phyloP scores from a whole-genome alignment of 371 early-diverging fungal species.

The Mycotypha africana region DNA sequence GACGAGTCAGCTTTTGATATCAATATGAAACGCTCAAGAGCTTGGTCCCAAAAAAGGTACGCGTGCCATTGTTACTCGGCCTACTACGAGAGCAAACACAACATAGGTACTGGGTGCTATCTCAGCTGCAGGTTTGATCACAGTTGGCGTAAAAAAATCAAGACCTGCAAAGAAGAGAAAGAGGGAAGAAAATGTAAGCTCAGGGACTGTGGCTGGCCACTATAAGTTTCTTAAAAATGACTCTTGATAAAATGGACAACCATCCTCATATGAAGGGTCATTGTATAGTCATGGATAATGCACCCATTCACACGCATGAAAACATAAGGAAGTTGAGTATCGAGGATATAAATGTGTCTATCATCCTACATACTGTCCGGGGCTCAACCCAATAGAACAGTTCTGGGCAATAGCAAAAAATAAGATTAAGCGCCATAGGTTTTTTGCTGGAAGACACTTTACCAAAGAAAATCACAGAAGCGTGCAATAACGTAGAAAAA shows the following conservation, averaged over 20 bases:
- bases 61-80: conserved; percentile 4
- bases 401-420: conserved; percentile 16
- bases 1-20: not conserved
- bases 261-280: not conserved
- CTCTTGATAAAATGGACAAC: not conserved
- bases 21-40: not conserved
- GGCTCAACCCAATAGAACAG: conserved; percentile 15
- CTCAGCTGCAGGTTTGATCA: conserved; percentile 8
- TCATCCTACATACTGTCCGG: conserved; percentile 11
- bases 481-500: conserved; percentile 5
- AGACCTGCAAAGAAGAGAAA: conserved; percentile 12
- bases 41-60: not conserved
- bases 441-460: conserved; percentile 14
- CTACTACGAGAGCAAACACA: conserved; percentile 15
- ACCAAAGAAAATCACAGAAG: conserved; percentile 5
- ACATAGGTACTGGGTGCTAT: conserved; percentile 10
- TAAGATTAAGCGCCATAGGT: conserved; percentile 14
- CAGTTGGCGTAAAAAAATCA: conserved; percentile 10
- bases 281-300: not conserved
- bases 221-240: conserved; percentile 1
- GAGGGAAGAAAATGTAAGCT: conserved; percentile 4
- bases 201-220: not conserved
- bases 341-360: conserved; percentile 17
- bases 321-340: conserved; percentile 15
- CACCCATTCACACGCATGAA: conserved; percentile 11